Evolutionary conservation across 192 early-diverging fungal species (phyloP).

Genomic region (Haplosporangium gracile): DNA sequence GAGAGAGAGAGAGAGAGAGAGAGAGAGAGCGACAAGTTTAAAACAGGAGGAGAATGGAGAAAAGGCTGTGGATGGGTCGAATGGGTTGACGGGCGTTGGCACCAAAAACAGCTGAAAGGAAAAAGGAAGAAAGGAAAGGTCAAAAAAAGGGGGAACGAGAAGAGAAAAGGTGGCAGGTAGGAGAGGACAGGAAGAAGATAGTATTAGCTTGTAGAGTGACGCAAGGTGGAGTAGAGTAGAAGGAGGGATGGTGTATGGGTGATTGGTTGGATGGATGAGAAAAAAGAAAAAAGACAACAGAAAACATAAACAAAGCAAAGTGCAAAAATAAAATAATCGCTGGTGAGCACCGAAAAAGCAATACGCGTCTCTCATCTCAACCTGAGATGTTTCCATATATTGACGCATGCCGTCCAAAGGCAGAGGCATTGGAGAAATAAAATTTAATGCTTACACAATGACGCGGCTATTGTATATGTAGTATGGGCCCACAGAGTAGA

Average conservation of each 20-base stretch:
- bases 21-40: neutral
- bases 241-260: neutral
- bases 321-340: neutral
- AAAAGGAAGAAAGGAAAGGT: neutral
- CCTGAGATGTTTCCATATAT: neutral
- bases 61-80: neutral
- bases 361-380: neutral
- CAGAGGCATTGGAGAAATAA: neutral
- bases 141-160: neutral
- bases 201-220: neutral
- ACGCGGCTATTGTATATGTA: neutral
- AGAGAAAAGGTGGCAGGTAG: neutral
- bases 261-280: neutral
- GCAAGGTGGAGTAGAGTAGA: neutral
- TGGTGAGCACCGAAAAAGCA: neutral
- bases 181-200: neutral
- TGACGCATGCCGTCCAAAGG: neutral
- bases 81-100: neutral
- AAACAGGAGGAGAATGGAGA: neutral
- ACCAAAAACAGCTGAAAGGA: neutral
- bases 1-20: neutral
- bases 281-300: conserved; percentile 3
- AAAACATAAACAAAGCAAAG: neutral
- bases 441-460: neutral
- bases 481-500: too few species aligned